Base-by-base conservation (phyloP, 2,329 filamentous ascomycete genomes). In the Pseudogymnoascus sp. region DNA sequence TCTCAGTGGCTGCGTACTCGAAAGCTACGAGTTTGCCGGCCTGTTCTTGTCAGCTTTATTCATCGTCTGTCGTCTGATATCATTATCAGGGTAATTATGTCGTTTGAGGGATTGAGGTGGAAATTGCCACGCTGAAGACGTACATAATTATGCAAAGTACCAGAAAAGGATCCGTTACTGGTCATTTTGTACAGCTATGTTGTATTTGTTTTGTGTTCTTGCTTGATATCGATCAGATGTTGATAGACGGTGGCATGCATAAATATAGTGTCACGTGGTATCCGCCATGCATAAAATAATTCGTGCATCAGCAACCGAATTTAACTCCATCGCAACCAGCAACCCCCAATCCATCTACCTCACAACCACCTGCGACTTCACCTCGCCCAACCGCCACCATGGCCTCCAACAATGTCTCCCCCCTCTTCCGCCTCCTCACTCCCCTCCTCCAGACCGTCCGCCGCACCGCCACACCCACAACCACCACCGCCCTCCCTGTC, bases 21-120 rank as follows among this genome's bases (percentile, higher is more conserved):
- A 74, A 73, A 2, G 70, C 71, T 48, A 70, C 67, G n/a, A 74
- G 66, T 13, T 67, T 65, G 27, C 62, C 55, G 37, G 70, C 65
- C 70, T 72, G 35, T 55, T 55, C 48, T n/a, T 33, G 48, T 55
- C 33, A 55, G 48, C n/a, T 55, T 21, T 21, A 21, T 60, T 21
- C 21, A 21, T 21, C 21, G 21, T 21, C 21, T 21, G 21, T 21
- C 9, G 13, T 55, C 15, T 33, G 48, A 33, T 55, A 55, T 8
- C 45, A 15, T 2, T 33, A 15, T 2, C 18, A 5, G n/a, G 29
- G n/a, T 1, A 21, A 13, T 33, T 33, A 29, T 33, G 48, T 33
- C 21, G 29, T 33, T 13, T 4, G 6, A 12, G 48, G 29, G 29
- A 33, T 7, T 33, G 7, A 33, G n/a, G n/a, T 18, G n/a, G 9